Evolutionary conservation across 202 grass and related monocot genomes (phyloP).

Genomic region (Carex arenaria): DNA sequence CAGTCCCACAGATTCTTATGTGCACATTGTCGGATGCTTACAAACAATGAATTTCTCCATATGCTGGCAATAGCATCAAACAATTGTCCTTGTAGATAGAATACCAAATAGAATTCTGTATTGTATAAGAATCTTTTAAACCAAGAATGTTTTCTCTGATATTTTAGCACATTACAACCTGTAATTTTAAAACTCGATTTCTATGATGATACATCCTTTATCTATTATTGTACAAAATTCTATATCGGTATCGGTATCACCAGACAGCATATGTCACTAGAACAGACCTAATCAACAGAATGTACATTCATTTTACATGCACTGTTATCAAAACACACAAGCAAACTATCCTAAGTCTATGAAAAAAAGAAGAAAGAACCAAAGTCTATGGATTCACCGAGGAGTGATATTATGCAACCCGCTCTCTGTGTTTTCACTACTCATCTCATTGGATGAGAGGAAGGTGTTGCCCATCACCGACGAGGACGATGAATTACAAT

Average conservation of each 20-base stretch:
- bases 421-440: slow-evolving; percentile 27
- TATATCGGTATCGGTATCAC: neutral
- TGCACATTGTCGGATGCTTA: neutral
- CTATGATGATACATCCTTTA: neutral
- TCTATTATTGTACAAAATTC: slow-evolving; percentile 3
- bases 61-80: neutral
- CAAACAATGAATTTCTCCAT: neutral
- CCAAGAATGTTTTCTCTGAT: neutral
- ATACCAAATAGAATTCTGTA: slow-evolving; percentile 1
- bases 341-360: slow-evolving; percentile 23
- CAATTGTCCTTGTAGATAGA: slow-evolving; percentile 15
- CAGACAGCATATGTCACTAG: neutral
- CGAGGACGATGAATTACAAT: slow-evolving; percentile 21
- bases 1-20: neutral
- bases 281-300: neutral
- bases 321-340: slow-evolving; percentile 1
- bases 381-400: slow-evolving; percentile 22
- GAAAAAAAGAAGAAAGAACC: neutral
- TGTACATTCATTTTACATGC: neutral
- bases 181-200: neutral
- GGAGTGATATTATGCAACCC: slow-evolving; percentile 38
- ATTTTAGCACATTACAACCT: neutral
- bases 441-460: slow-evolving; percentile 25
- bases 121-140: neutral
- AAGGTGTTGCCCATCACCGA: slow-evolving; percentile 16